Base-by-base conservation (phyloP, 139 green algal genomes). In the Chlamydomonas schloesseri region DNA sequence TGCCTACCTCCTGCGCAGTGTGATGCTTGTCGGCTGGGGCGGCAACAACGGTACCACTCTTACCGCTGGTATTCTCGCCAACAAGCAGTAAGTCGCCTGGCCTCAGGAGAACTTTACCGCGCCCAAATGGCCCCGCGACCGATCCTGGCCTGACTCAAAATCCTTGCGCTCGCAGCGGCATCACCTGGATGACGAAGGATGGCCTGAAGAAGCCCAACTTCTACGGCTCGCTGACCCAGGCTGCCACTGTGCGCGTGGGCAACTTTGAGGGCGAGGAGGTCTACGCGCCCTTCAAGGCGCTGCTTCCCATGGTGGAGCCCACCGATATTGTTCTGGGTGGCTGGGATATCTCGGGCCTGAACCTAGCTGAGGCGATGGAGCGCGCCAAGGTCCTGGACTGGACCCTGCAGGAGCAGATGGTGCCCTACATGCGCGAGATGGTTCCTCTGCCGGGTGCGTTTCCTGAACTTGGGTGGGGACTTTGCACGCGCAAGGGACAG, bases 21-120 rank as follows among this genome's bases (percentile, higher is more conserved):
- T 99, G 5, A 99, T 99, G 98, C 95, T 99, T 0, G 98, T 99
- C 11, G 98, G 98, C 58, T 97, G 94, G 93, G 98, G 98, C 53
- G 98, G 98, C 64, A 99, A 99, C 93, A 99, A 99, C 88, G 98
- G 98, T 31, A 96, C 96, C n/a, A 99, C 98, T 21, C 87, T 99
- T 6, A 98, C 94, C 13, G 98, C 93, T 37, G 97, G 97, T 62
- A 95, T 99, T 55, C 93, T 99, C 8, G 97, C 98, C 26, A 99
- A 99, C 92, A 97, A 98, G 84, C 92, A 96, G 96, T 98, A 71
- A 96, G 95, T 90, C 17, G n/a, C 21, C 55, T 47, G 24, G 28
- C 57, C 29, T 11, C 3, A 13, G 58, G 23, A 73, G 29, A 34
- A 3, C 13, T 71, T 37, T 71, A 34, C 28, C 13, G 26, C 23